Evolutionary conservation across 768 basidiomycete species (phyloP).

Genomic region (Hydnomerulius pinastri): DNA sequence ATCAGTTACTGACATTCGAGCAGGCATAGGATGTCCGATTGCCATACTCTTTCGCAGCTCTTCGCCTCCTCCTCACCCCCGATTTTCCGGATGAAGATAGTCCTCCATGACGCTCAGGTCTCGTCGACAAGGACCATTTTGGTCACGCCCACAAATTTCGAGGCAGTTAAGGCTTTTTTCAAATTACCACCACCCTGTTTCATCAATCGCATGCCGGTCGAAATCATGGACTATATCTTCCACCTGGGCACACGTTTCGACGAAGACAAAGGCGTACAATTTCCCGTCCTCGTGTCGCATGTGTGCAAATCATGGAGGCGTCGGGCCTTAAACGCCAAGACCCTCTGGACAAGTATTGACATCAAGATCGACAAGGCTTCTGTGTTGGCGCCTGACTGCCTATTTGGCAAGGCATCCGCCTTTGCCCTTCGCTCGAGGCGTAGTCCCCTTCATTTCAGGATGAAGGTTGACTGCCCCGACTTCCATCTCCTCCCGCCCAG

Average conservation of each 20-base stretch:
- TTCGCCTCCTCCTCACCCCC: background rate
- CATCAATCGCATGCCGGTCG: background rate
- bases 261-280: background rate
- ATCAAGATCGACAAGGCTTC: constrained; percentile 3
- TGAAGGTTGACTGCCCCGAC: background rate
- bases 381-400: background rate
- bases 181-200: background rate
- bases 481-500: background rate
- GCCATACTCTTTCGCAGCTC: too few relatives aligned
- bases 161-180: too few relatives aligned
- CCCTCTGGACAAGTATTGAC: constrained; percentile 37
- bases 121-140: too few relatives aligned
- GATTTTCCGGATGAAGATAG: background rate
- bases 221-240: constrained; percentile 9
- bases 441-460: constrained; percentile 4
- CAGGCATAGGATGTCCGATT: too few relatives aligned
- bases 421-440: constrained; percentile 3
- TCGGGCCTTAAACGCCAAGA: constrained; percentile 35
- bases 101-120: too few relatives aligned
- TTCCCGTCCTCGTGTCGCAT: constrained; percentile 38
- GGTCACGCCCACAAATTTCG: too few relatives aligned
- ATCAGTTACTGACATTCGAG: too few relatives aligned
- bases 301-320: constrained; percentile 45
- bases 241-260: background rate
- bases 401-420: background rate